phyloP scores from a whole-genome alignment of 1,139 yeast genomes.

The Geotrichum histeridarum region DNA sequence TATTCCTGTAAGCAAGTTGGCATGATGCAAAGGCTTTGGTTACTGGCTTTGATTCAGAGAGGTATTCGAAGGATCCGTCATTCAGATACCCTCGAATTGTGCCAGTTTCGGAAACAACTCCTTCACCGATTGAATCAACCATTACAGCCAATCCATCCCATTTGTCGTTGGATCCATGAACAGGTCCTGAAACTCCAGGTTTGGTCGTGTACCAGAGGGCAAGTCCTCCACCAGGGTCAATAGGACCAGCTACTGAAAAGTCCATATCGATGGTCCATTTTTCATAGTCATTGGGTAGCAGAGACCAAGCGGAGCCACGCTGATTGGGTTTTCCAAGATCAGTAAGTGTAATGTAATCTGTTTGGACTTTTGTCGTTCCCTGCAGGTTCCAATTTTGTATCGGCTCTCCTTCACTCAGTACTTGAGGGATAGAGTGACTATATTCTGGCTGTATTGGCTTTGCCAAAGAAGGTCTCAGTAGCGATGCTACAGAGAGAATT shows the following conservation, averaged over 20 bases:
- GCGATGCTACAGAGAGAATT: background rate
- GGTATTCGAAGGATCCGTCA: slow-evolving; percentile 34
- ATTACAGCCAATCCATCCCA: slow-evolving; percentile 42
- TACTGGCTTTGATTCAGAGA: slow-evolving; percentile 19
- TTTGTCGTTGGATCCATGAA: slow-evolving; percentile 37
- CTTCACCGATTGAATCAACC: slow-evolving; percentile 31
- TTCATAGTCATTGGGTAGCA: slow-evolving; percentile 27
- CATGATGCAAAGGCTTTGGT: slow-evolving; percentile 38
- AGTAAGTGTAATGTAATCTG: slow-evolving; percentile 27
- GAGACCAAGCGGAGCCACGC: slow-evolving; percentile 37
- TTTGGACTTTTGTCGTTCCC: slow-evolving; percentile 12
- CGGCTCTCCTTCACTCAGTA: slow-evolving; percentile 12
- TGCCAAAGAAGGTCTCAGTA: background rate
- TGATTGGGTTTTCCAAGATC: slow-evolving; percentile 27
- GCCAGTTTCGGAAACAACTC: slow-evolving; percentile 27
- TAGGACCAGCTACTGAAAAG: slow-evolving; percentile 34
- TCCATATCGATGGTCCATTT: slow-evolving; percentile 38
- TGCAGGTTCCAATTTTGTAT: slow-evolving; percentile 16
- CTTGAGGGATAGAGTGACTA: slow-evolving; percentile 17
- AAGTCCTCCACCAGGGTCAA: slow-evolving; percentile 37
- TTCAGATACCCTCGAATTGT: slow-evolving; percentile 40
- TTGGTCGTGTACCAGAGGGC: slow-evolving; percentile 38
- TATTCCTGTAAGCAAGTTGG: slow-evolving; percentile 36
- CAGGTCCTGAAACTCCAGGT: slow-evolving; percentile 33
- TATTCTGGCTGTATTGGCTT: slow-evolving; percentile 14